Evolutionary conservation across 352 stramenopile genomes (phyloP).

Genomic region (Phytophthora sp.): DNA sequence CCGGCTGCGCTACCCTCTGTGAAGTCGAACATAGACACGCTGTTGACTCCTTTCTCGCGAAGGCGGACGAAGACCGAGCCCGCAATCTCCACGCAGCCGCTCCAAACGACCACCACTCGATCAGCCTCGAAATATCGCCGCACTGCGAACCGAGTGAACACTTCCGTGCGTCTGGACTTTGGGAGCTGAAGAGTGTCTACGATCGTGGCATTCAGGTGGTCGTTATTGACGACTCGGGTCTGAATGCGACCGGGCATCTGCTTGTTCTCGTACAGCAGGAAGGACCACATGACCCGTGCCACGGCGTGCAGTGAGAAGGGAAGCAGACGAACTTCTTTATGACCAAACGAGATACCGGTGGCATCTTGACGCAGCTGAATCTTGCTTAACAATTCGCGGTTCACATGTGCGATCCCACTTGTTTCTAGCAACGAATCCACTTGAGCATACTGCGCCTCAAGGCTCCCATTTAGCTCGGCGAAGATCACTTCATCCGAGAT

Average conservation of each 20-base stretch:
- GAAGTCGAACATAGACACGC: conserved; percentile 28
- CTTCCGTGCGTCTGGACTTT: conserved; percentile 28
- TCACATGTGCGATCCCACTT: conserved; percentile 19
- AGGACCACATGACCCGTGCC: conserved; percentile 33
- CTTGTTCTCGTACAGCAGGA: conserved; percentile 23
- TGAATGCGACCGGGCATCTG: conserved; percentile 14
- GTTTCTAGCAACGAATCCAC: conserved; percentile 23
- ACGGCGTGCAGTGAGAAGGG: conserved; percentile 37
- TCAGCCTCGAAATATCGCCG: conserved; percentile 33
- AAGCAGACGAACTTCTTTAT: conserved; percentile 35
- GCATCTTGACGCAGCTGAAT: conserved; percentile 28
- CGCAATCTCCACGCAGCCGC: conserved; percentile 39
- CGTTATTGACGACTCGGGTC: conserved; percentile 28
- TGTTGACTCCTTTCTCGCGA: conserved; percentile 36
- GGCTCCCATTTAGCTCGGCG: conserved; percentile 28
- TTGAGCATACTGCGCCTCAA: conserved; percentile 37
- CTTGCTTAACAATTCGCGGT: conserved; percentile 20
- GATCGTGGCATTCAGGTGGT: conserved; percentile 43
- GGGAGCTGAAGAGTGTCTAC: conserved; percentile 39
- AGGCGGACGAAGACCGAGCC: conserved; percentile 48
- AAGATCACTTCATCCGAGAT: conserved; percentile 41
- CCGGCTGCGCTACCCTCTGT: not conserved
- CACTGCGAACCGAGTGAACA: conserved; percentile 33
- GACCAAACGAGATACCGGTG: conserved; percentile 30
- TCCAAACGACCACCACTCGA: conserved; percentile 42